phyloP scores from a whole-genome alignment of 1,284 basidiomycete genomes.

The Austroboletus olivaceoglutinosus region DNA sequence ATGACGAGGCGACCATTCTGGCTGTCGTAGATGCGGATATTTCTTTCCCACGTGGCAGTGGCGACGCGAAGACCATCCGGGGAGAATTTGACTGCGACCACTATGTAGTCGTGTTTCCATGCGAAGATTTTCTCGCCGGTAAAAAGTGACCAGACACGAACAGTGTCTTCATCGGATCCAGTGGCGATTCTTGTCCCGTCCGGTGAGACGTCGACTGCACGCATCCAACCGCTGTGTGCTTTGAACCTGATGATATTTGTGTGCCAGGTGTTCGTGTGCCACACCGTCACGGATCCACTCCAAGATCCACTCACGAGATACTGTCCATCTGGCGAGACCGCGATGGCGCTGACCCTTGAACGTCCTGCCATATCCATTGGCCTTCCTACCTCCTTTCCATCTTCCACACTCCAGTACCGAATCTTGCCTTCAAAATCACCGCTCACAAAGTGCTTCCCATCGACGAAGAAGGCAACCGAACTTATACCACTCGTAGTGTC shows the following conservation, averaged over 20 bases:
- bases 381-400: background rate
- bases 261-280: background rate
- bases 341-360: background rate
- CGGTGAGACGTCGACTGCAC: background rate
- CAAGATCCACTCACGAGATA: background rate
- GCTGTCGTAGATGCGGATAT: background rate
- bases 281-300: background rate
- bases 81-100: background rate
- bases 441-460: background rate
- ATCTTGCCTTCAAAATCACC: no score
- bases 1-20: background rate
- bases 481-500: background rate
- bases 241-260: no score
- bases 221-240: background rate
- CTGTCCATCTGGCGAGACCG: background rate
- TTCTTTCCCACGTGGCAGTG: background rate
- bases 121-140: background rate
- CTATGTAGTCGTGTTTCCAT: background rate
- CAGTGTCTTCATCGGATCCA: background rate
- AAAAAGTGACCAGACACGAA: background rate
- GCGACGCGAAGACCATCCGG: background rate
- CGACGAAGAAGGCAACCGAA: background rate
- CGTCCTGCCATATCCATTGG: background rate
- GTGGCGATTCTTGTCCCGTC: background rate
- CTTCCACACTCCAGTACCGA: background rate